Conservation (phyloP, 1,284 basidiomycete genomes). For the Vanrija humicola region DNA sequence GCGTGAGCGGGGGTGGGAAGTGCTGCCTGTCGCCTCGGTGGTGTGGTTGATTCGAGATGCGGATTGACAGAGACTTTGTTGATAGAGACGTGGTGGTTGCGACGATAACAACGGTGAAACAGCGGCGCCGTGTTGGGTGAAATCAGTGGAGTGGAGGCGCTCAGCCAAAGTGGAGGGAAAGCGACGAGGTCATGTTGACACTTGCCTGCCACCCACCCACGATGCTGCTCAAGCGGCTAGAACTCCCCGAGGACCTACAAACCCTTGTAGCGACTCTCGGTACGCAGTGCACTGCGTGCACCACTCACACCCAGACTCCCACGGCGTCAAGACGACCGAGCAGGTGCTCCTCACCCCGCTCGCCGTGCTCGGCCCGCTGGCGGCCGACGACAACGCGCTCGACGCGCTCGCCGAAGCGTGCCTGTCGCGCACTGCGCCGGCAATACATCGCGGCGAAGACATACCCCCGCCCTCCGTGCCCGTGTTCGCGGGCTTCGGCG, state of each 20-base stretch:
- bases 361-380: constrained; percentile 11
- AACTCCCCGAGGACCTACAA: constrained; percentile 24
- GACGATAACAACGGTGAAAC: background rate
- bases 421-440: constrained; percentile 17
- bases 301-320: constrained; percentile 9
- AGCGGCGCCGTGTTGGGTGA: no score
- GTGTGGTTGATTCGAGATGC: background rate
- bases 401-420: constrained; percentile 24
- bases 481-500: background rate
- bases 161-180: no score
- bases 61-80: no score
- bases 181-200: background rate
- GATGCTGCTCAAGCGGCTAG: constrained; percentile 43
- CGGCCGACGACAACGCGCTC: constrained; percentile 13
- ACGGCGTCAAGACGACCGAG: constrained; percentile 37
- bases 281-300: no score
- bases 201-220: background rate
- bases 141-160: background rate
- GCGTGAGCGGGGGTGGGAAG: no score
- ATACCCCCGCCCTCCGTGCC: background rate
- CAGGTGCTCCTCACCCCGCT: constrained; percentile 33
- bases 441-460: background rate
- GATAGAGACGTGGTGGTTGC: no score
- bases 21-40: no score
- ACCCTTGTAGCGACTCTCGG: constrained; percentile 29